Percentiles rank a stretch among this genome's conserved stretches.
These are phyloP conservation scores for Picochlorum sp. DNA, from an alignment of 139 green algal species.

Conservation along the genomic window DNA sequence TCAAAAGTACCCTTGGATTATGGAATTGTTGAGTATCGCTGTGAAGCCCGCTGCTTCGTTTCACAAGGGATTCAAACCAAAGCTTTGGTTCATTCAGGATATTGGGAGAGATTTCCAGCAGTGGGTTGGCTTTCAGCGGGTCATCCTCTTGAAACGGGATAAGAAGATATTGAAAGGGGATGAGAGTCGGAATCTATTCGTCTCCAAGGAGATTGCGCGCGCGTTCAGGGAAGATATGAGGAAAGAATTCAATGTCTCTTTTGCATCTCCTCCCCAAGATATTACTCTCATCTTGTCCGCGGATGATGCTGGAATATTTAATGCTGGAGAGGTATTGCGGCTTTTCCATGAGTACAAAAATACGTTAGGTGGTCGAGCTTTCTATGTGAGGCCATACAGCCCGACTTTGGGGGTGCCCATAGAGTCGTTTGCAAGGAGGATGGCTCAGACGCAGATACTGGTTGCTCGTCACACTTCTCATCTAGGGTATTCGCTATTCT, in stretches of 20 bases:
- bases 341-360: constrained; percentile 36
- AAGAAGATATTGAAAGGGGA: not conserved
- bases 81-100: constrained; percentile 41
- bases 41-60: not conserved
- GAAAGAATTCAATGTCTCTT: not conserved
- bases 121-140: constrained; percentile 66
- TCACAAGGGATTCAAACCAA: not conserved
- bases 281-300: constrained; percentile 37
- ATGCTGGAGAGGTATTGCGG: constrained; percentile 30
- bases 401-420: constrained; percentile 48
- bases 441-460: constrained; percentile 55
- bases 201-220: not conserved
- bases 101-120: constrained; percentile 1
- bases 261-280: constrained; percentile 27
- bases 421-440: constrained; percentile 44
- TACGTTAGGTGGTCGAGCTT: constrained; percentile 5
- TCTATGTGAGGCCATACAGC: constrained; percentile 35
- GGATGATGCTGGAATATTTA: constrained; percentile 1
- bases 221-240: not conserved
- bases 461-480: constrained; percentile 58
- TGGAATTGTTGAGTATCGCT: constrained; percentile 37
- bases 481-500: constrained; percentile 55
- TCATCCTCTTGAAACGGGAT: constrained; percentile 22
- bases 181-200: not conserved
- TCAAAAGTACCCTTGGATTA: constrained; percentile 38